Conservation (phyloP, 2,329 filamentous ascomycete species). For the Fusarium decemcellulare region DNA sequence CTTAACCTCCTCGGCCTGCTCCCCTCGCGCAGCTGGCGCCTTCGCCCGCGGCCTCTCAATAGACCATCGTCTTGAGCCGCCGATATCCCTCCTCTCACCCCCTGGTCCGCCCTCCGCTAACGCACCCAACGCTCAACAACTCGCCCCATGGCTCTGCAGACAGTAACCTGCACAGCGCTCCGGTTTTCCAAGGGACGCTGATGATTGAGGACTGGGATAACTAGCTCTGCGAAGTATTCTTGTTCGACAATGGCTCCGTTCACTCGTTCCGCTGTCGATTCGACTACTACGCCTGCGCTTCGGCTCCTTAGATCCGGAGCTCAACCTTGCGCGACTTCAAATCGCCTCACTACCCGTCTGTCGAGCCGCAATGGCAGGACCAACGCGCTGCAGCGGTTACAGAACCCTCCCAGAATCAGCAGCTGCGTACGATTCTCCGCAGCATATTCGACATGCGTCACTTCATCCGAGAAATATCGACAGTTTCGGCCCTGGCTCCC, state of each 20-base stretch:
- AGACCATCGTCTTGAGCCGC: slow-evolving; percentile 10
- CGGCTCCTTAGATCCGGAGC: slow-evolving; percentile 37
- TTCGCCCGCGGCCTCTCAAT: neutral
- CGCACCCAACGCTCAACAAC: slow-evolving; percentile 30
- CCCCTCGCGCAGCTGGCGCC: neutral
- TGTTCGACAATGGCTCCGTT: slow-evolving; percentile 44
- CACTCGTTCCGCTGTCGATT: slow-evolving; percentile 30
- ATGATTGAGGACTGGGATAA: slow-evolving; percentile 34
- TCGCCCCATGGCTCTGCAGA: slow-evolving; percentile 47
- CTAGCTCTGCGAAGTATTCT: slow-evolving; percentile 14
- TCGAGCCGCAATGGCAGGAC: slow-evolving; percentile 2
- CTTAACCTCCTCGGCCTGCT: neutral
- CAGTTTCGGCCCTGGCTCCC: slow-evolving; percentile 24
- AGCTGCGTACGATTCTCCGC: neutral
- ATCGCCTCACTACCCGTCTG: slow-evolving; percentile 9
- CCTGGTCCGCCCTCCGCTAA: slow-evolving; percentile 17
- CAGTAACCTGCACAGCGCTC: slow-evolving; percentile 41
- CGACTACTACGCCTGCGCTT: slow-evolving; percentile 27
- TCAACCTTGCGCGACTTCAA: slow-evolving; percentile 22
- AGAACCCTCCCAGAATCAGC: neutral
- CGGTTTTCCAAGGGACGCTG: slow-evolving; percentile 43
- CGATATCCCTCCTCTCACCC: slow-evolving; percentile 29
- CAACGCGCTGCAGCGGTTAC: slow-evolving; percentile 14
- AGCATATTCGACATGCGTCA: slow-evolving; percentile 16
- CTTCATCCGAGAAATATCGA: slow-evolving; percentile 27